phyloP scores from a whole-genome alignment of 306 rosid species.

The Acmispon strigosus region DNA sequence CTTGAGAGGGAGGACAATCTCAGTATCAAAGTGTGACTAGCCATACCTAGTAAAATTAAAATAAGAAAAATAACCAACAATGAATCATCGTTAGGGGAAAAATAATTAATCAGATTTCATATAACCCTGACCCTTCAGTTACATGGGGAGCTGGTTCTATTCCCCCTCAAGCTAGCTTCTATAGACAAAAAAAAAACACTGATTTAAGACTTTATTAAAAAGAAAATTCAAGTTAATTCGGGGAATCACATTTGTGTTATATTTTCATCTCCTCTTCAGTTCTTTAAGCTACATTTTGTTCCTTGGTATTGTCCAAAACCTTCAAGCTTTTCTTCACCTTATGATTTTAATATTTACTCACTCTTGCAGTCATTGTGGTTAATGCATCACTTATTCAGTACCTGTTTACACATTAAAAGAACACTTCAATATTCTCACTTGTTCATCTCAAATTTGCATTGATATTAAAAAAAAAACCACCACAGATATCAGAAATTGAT shows the following conservation, averaged over 20 bases:
- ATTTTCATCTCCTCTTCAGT: not conserved
- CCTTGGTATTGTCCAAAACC: constrained; percentile 7
- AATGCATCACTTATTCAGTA: constrained; percentile 35
- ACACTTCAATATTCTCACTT: not conserved
- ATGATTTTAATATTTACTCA: constrained; percentile 20
- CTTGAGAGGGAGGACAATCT: too few species aligned
- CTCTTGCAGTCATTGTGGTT: constrained; percentile 21
- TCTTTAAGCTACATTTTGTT: not conserved
- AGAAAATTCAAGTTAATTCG: not conserved
- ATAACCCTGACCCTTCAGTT: constrained; percentile 1
- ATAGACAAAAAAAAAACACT: not conserved
- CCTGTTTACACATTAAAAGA: constrained; percentile 32
- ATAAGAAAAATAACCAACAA: too few species aligned
- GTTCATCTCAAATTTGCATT: not conserved
- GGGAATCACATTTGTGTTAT: too few species aligned
- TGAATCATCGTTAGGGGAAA: too few species aligned
- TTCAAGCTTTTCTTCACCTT: constrained; percentile 9
- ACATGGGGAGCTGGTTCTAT: not conserved
- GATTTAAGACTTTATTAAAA: too few species aligned
- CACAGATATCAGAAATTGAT: too few species aligned
- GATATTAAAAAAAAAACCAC: not conserved
- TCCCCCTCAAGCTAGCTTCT: not conserved
- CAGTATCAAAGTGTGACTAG: too few species aligned
- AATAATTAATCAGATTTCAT: not conserved
- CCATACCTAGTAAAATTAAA: too few species aligned